These are phyloP conservation scores for Grifola frondosa DNA, from an alignment of 1,284 basidiomycete genomes.

Conservation along the genomic window DNA sequence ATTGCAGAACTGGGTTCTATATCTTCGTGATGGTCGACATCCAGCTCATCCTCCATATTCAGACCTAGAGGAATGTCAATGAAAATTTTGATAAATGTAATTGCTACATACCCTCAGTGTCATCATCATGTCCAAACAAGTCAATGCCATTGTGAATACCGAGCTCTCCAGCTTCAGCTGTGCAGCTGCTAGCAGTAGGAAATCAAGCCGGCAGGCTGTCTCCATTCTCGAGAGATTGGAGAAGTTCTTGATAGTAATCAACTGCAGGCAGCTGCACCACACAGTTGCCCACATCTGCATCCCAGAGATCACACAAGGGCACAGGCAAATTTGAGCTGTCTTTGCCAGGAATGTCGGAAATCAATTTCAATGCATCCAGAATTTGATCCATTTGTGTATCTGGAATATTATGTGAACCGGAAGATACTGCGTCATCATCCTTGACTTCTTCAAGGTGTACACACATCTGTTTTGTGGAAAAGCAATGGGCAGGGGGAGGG, in stretches of 20 bases:
- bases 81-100: not conserved
- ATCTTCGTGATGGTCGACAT: not conserved
- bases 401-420: too few species aligned
- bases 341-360: not conserved
- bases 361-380: not conserved
- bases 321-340: not conserved
- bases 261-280: not conserved
- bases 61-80: not conserved
- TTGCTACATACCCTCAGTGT: not conserved
- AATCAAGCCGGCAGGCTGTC: too few species aligned
- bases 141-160: not conserved
- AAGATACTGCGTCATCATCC: too few species aligned
- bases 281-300: not conserved
- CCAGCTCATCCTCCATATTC: too few species aligned
- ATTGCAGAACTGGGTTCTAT: not conserved
- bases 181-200: not conserved
- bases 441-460: too few species aligned
- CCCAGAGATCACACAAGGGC: not conserved
- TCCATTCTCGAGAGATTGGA: not conserved
- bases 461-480: too few species aligned
- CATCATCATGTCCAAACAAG: not conserved
- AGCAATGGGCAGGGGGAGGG: too few species aligned
- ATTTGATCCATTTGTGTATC: too few species aligned
- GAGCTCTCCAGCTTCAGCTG: not conserved
- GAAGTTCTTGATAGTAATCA: constrained; percentile 2